Base-by-base conservation (phyloP, 257 asterid species). In the Nicotiana undulata region DNA sequence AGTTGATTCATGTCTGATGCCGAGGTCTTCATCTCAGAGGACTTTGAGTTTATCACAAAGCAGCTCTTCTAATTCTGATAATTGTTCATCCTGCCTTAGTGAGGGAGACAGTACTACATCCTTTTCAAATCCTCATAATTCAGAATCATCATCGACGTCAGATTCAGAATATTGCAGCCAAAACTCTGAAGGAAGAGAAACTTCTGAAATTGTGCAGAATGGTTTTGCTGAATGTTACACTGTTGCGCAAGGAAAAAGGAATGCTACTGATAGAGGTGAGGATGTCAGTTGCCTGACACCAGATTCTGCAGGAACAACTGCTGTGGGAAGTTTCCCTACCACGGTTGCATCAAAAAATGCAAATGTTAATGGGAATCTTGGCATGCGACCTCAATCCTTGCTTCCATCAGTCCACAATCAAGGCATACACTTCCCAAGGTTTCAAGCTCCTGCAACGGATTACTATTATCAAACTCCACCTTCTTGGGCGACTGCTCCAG, bases 151-250 rank as follows among this genome's bases (percentile, higher is more conserved):
- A 63, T 88, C 96, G 31, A 87, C 90, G 53, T 94, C 98, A 16
- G 98, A 96, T 87, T 90, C 97, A 0, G 97, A 96, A 82, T 97
- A 91, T 79, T 87, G 92, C 52, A 89, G 89, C 83, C 93, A 87
- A 84, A 89, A 83, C 83, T 90, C 92, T 52, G 97, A 91, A 79
- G 90, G 86, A 76, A 89, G 92, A 87, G 95, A 84, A 81, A 79
- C 87, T 78, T 81, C 91, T 16, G 85, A 81, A 75, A 65, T 86
- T 89, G 75, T 24, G 56, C 89, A 84, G 85, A 87, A 81, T 85
- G 88, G 76, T 53, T 82, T 81, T 80, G 55, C 84, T 83, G 88
- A 77, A 51, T 70, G 84, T 64, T 88, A 80, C 16, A 80, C 76
- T 18, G 88, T 31, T 63, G 85, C 76, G 49, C 82, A 80, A 60